Percentiles rank a stretch among this genome's conserved stretches.
Evolutionary conservation across 2,329 filamentous ascomycete genomes (phyloP).

Genomic region (Coniochaeta prunicola): DNA sequence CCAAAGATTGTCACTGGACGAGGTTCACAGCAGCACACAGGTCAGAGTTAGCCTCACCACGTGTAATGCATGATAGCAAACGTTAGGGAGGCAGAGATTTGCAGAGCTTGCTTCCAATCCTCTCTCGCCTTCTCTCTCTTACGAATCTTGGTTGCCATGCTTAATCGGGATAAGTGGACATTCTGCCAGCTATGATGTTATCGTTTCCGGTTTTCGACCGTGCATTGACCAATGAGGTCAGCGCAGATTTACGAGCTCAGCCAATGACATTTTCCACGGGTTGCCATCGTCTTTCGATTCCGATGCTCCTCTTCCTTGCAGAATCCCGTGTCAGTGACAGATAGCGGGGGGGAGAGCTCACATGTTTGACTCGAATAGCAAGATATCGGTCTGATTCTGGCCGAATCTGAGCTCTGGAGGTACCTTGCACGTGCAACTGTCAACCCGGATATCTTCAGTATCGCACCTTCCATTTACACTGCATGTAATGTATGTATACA

Average conservation of each 20-base stretch:
- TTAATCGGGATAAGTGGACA: conserved; percentile 1
- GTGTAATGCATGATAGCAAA: conserved; percentile 1
- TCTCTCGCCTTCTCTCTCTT: background rate
- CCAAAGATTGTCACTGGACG: background rate
- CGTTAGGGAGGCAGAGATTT: background rate
- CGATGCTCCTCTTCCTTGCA: background rate
- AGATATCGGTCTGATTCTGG: background rate
- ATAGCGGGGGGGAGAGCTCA: background rate
- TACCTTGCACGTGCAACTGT: background rate
- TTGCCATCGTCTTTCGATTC: background rate
- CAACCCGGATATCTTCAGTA: no score
- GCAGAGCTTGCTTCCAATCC: background rate
- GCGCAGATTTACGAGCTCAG: background rate
- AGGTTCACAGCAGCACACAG: background rate
- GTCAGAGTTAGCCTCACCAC: background rate
- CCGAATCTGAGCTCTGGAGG: background rate
- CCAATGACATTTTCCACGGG: background rate
- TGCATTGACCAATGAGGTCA: conserved; percentile 1
- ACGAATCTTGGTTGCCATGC: background rate
- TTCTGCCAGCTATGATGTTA: conserved; percentile 1
- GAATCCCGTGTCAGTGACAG: background rate
- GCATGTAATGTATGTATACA: no score
- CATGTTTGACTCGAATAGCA: background rate
- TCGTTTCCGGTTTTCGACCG: background rate
- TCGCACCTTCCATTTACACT: no score